These are phyloP conservation scores for Simmondsia chinensis DNA, from an alignment of 148 eudicot species.

Conservation along the genomic window DNA sequence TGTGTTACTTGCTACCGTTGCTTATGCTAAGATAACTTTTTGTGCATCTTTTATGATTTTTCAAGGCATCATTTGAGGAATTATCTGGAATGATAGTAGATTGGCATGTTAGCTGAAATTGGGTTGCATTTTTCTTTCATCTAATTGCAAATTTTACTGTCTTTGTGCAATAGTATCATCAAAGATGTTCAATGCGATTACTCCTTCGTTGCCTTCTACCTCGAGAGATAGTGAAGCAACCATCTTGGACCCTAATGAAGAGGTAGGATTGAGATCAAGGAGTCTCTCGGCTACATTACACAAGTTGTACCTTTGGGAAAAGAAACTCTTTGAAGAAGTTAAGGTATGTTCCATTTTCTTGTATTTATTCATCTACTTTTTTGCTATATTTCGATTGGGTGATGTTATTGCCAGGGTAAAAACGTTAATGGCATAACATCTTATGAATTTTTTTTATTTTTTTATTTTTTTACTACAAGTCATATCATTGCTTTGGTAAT, in stretches of 20 bases:
- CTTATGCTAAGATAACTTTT: neutral
- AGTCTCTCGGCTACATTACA: slow-evolving; percentile 83
- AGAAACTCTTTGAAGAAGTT: slow-evolving; percentile 89
- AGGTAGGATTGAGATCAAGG: slow-evolving; percentile 35
- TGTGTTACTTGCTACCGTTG: too few species aligned
- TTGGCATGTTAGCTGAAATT: too few species aligned
- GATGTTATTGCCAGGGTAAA: too few species aligned
- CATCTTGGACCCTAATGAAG: slow-evolving; percentile 37
- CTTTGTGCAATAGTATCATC: slow-evolving; percentile 57
- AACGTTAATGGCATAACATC: too few species aligned
- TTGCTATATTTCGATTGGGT: too few species aligned
- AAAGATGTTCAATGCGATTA: slow-evolving; percentile 64
- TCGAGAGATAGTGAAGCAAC: slow-evolving; percentile 31
- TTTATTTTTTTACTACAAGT: too few species aligned
- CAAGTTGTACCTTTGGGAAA: slow-evolving; percentile 91
- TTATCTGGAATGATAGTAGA: too few species aligned
- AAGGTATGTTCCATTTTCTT: slow-evolving; percentile 35
- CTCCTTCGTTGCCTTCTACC: slow-evolving; percentile 59
- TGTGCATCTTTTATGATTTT: neutral
- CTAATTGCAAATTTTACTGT: neutral
- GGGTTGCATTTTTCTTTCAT: too few species aligned
- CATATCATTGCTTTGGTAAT: too few species aligned
- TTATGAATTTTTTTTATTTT: too few species aligned
- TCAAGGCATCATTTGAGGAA: too few species aligned
- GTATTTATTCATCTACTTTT: slow-evolving; percentile 1